phyloP scores from a whole-genome alignment of 1,284 basidiomycete species.

The Puccinia horiana region DNA sequence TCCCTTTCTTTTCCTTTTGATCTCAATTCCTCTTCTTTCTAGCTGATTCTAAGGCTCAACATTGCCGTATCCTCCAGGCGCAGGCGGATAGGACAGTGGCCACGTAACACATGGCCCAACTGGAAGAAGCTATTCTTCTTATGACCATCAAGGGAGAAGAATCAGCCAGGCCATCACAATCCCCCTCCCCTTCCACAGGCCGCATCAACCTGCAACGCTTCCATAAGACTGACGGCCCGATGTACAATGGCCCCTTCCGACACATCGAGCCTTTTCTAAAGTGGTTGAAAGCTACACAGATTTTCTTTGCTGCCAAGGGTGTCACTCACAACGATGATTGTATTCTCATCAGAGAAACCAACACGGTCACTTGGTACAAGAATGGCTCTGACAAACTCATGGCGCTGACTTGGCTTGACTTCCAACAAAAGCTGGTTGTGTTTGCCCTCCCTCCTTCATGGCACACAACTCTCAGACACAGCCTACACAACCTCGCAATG shows the following conservation, averaged over 20 bases:
- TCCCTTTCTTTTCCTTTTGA: too few relatives aligned
- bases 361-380: neutral
- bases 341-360: conserved; percentile 1
- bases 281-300: neutral
- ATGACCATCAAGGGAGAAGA: neutral
- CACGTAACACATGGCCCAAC: neutral
- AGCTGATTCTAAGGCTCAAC: too few relatives aligned
- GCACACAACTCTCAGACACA: neutral
- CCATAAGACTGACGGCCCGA: neutral
- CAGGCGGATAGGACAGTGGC: neutral
- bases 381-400: neutral
- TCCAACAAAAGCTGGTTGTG: neutral
- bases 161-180: neutral
- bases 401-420: neutral
- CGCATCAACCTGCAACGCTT: neutral
- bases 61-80: neutral
- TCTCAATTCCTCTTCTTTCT: too few relatives aligned
- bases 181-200: neutral
- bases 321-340: neutral
- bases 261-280: neutral
- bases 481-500: neutral
- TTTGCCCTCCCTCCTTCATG: neutral
- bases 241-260: neutral
- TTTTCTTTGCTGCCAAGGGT: neutral
- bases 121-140: neutral